Conservation (phyloP, 345 rosid species). For the Rhizophora apiculata region DNA sequence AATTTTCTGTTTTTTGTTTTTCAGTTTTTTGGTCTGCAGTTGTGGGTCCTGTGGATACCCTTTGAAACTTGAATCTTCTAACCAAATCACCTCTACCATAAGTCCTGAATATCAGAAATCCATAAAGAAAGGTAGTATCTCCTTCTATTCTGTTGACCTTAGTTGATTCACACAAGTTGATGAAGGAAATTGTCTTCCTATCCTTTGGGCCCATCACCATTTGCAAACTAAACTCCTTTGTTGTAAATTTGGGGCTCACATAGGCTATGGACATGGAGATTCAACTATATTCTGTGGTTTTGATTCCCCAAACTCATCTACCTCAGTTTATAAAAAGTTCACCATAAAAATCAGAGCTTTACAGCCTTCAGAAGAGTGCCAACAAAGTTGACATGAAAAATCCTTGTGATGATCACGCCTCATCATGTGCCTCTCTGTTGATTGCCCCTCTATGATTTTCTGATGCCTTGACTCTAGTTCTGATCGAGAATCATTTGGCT, state of each 20-base stretch:
- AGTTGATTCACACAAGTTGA: constrained; percentile 62
- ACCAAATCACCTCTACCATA: constrained; percentile 40
- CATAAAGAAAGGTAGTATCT: constrained; percentile 41
- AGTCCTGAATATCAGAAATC: constrained; percentile 45
- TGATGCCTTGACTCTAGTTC: constrained; percentile 37
- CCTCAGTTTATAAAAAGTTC: constrained; percentile 43
- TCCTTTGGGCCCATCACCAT: constrained; percentile 36
- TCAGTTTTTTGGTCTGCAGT: constrained; percentile 21
- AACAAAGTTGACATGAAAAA: constrained; percentile 41
- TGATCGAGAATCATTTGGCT: constrained; percentile 69
- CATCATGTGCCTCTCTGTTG: constrained; percentile 63
- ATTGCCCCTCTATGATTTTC: constrained; percentile 62
- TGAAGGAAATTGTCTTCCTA: constrained; percentile 51
- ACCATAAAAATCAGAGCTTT: constrained; percentile 48
- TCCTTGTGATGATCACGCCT: constrained; percentile 32
- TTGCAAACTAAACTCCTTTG: constrained; percentile 57
- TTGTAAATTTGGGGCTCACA: constrained; percentile 58
- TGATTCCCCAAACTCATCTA: constrained; percentile 42
- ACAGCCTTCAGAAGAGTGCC: constrained; percentile 51
- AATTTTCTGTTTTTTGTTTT: too few relatives aligned
- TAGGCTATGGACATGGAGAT: constrained; percentile 59
- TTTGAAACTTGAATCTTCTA: constrained; percentile 51
- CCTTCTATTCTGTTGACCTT: constrained; percentile 52
- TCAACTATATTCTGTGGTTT: constrained; percentile 53
- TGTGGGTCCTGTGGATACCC: constrained; percentile 67